Evolutionary conservation across 1,284 basidiomycete species (phyloP).

Genomic region (Cryptococcus sp.): DNA sequence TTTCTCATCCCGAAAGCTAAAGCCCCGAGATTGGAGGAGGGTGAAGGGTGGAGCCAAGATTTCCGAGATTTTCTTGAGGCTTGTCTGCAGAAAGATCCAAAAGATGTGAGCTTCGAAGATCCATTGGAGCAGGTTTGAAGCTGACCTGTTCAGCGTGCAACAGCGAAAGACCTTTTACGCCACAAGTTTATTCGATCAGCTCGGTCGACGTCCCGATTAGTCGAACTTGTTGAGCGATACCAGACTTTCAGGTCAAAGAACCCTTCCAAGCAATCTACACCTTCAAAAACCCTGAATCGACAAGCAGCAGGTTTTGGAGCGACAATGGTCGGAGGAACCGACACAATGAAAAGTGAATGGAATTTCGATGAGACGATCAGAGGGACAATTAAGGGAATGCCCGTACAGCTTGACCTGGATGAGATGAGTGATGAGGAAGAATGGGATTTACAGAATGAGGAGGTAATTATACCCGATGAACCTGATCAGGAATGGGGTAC

Average conservation of each 20-base stretch:
- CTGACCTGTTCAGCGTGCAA: conserved; percentile 61
- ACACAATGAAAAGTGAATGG: conserved; percentile 82
- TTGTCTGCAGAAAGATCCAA: conserved; percentile 90
- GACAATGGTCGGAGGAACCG: conserved; percentile 25
- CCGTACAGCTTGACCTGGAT: conserved; percentile 49
- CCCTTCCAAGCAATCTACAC: conserved; percentile 13
- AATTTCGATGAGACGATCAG: conserved; percentile 67
- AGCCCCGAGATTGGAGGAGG: conserved; percentile 80
- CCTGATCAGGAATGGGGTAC: conserved; percentile 18
- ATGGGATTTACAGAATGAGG: conserved; percentile 37
- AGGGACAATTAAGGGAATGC: conserved; percentile 63
- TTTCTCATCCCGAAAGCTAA: conserved; percentile 85
- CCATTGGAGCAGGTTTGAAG: no score
- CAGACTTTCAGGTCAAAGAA: conserved; percentile 42
- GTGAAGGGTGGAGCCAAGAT: conserved; percentile 61
- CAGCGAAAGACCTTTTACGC: conserved; percentile 82
- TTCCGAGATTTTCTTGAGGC: conserved; percentile 91
- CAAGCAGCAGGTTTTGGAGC: conserved; percentile 24
- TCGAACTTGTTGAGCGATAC: conserved; percentile 77
- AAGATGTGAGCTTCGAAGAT: conserved; percentile 51
- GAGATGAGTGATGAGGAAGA: conserved; percentile 57
- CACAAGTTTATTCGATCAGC: conserved; percentile 88
- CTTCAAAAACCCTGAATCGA: conserved; percentile 24
- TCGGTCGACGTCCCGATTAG: conserved; percentile 71
- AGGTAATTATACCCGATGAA: conserved; percentile 15